phyloP scores from a whole-genome alignment of 2,329 filamentous ascomycete species.

The Hypomyces perniciosus region DNA sequence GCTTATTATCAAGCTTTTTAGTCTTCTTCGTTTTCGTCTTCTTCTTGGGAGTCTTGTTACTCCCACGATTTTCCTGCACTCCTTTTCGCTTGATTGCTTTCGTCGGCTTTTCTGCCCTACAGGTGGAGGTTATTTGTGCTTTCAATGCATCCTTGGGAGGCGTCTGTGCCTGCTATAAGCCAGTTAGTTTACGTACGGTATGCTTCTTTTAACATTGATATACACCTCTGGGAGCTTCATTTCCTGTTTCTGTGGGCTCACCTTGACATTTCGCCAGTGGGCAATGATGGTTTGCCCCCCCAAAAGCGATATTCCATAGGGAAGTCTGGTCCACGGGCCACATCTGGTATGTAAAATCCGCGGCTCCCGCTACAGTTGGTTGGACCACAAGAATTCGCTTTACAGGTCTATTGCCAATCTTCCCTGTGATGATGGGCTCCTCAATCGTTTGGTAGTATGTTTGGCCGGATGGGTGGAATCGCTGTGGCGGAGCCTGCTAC shows the following conservation, averaged over 20 bases:
- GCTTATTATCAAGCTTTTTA: no score
- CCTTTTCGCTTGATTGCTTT: no score
- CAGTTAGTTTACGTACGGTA: no score
- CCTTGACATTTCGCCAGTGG: background rate
- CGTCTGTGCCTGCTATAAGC: no score
- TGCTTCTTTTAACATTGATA: no score
- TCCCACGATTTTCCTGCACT: no score
- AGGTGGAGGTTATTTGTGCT: no score
- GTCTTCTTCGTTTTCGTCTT: no score
- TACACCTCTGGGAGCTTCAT: no score
- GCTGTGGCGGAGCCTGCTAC: slow-evolving; percentile 14
- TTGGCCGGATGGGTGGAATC: slow-evolving; percentile 14
- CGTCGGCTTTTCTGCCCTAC: no score
- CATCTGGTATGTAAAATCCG: slow-evolving; percentile 11
- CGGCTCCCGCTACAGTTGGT: slow-evolving; percentile 1
- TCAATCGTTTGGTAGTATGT: slow-evolving; percentile 14
- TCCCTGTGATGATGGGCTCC: slow-evolving; percentile 15
- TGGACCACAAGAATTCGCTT: slow-evolving; percentile 6
- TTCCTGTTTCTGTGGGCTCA: background rate
- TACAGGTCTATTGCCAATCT: slow-evolving; percentile 9
- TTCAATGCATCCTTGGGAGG: no score
- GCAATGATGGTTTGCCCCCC: background rate
- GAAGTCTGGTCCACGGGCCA: slow-evolving; percentile 15
- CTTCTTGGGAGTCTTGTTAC: no score
- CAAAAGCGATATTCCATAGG: slow-evolving; percentile 3